Evolutionary conservation across 2,329 filamentous ascomycete species (phyloP).

Genomic region (Penicillium sclerotigenum): DNA sequence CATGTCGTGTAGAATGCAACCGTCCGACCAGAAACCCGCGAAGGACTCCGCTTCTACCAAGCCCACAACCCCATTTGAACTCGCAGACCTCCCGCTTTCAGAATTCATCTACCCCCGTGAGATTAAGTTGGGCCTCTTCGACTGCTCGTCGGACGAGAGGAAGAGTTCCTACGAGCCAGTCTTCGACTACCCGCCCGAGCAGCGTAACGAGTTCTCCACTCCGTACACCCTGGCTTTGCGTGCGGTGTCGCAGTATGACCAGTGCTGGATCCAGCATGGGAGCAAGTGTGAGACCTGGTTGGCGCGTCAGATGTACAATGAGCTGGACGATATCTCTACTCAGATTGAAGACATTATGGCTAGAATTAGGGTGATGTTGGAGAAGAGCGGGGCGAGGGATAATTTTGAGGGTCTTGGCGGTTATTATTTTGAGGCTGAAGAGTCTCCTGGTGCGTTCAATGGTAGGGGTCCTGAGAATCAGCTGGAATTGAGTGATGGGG

Average conservation of each 20-base stretch:
- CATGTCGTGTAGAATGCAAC: neutral
- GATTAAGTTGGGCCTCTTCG: neutral
- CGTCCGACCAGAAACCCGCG: neutral
- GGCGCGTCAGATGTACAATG: neutral
- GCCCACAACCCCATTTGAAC: neutral
- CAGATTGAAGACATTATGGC: neutral
- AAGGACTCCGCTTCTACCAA: neutral
- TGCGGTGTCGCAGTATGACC: neutral
- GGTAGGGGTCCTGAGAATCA: neutral
- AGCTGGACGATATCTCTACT: neutral
- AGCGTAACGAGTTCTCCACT: too few species aligned
- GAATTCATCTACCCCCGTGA: neutral
- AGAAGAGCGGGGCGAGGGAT: neutral
- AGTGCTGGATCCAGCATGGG: neutral
- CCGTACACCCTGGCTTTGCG: neutral
- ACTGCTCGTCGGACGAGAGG: neutral
- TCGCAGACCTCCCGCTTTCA: neutral
- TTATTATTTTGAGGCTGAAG: neutral
- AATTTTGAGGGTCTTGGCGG: neutral
- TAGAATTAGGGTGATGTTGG: neutral
- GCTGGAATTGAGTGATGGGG: neutral
- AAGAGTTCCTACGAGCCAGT: neutral
- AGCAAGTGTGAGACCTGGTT: neutral
- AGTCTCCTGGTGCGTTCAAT: neutral
- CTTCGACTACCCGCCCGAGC: neutral